Evolutionary conservation across 352 stramenopile genomes (phyloP).

Genomic region (Phytophthora boehmeriae): DNA sequence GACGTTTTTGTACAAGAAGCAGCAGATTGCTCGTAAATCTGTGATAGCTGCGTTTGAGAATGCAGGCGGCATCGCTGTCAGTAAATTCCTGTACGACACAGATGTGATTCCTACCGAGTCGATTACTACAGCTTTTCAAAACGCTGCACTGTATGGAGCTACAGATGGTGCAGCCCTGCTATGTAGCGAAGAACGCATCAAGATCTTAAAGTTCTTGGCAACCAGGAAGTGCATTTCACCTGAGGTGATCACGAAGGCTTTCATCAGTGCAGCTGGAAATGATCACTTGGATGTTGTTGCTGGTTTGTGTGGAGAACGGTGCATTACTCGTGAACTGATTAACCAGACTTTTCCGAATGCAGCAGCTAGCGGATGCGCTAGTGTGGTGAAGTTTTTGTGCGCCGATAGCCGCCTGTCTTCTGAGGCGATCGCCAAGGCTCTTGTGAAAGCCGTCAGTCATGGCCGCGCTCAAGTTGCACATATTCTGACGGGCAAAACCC

Average conservation of each 20-base stretch:
- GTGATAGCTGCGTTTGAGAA: not conserved
- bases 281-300: not conserved
- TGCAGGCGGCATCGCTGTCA: not conserved
- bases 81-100: not conserved
- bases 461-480: not conserved
- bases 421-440: not conserved
- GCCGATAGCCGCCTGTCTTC: not conserved
- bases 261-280: not conserved
- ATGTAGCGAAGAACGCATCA: not conserved
- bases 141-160: not conserved
- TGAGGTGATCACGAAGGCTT: not conserved
- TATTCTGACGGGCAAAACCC: not conserved
- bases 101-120: not conserved
- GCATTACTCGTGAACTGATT: not conserved
- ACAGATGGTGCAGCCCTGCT: not conserved
- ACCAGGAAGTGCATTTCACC: not conserved
- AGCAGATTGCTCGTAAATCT: too few relatives aligned
- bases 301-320: not conserved
- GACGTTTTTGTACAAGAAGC: constrained; percentile 1
- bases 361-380: not conserved
- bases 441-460: constrained; percentile 1
- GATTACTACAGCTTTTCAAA: not conserved
- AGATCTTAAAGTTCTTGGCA: not conserved
- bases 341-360: not conserved
- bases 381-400: not conserved